phyloP scores from a whole-genome alignment of 2,329 filamentous ascomycete species.

The Penicillium sp. region DNA sequence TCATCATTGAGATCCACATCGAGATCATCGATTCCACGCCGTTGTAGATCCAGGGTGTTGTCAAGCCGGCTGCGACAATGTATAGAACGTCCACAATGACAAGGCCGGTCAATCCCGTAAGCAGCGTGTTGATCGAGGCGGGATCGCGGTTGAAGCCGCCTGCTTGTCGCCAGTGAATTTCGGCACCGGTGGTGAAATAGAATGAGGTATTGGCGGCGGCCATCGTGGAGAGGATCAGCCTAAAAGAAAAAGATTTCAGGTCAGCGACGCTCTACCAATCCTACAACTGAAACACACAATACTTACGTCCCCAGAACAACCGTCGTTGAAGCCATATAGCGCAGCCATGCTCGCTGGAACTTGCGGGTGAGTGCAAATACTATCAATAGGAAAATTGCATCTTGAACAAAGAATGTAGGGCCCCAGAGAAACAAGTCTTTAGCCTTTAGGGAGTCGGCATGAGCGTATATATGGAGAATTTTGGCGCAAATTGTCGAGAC shows the following conservation, averaged over 20 bases:
- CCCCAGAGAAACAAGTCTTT: slow-evolving; percentile 28
- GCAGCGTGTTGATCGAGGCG: slow-evolving; percentile 37
- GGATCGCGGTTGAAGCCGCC: slow-evolving; percentile 39
- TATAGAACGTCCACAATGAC: slow-evolving; percentile 37
- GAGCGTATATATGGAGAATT: slow-evolving; percentile 30
- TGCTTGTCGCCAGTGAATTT: slow-evolving; percentile 44
- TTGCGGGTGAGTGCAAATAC: slow-evolving; percentile 17
- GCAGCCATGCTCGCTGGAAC: slow-evolving; percentile 11
- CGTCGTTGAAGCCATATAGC: slow-evolving; percentile 7
- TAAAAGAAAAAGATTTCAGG: slow-evolving; percentile 10
- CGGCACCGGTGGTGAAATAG: slow-evolving; percentile 39
- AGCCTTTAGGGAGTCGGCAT: slow-evolving; percentile 24
- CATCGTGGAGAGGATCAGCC: slow-evolving; percentile 39
- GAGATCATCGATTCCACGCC: slow-evolving; percentile 33
- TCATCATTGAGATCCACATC: slow-evolving; percentile 11
- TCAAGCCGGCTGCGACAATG: slow-evolving; percentile 30
- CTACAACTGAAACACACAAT: background rate
- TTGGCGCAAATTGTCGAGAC: slow-evolving; percentile 28
- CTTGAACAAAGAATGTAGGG: slow-evolving; percentile 31
- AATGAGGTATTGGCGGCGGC: slow-evolving; percentile 40
- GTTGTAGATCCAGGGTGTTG: slow-evolving; percentile 31
- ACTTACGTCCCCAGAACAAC: slow-evolving; percentile 17
- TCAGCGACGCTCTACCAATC: background rate
- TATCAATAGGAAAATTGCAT: slow-evolving; percentile 25
- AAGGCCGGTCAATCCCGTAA: slow-evolving; percentile 40